Percentiles rank a stretch among this genome's conserved stretches.
Conservation (phyloP, 2,329 filamentous ascomycete genomes). For the Arthrobotrys entomopaga region DNA sequence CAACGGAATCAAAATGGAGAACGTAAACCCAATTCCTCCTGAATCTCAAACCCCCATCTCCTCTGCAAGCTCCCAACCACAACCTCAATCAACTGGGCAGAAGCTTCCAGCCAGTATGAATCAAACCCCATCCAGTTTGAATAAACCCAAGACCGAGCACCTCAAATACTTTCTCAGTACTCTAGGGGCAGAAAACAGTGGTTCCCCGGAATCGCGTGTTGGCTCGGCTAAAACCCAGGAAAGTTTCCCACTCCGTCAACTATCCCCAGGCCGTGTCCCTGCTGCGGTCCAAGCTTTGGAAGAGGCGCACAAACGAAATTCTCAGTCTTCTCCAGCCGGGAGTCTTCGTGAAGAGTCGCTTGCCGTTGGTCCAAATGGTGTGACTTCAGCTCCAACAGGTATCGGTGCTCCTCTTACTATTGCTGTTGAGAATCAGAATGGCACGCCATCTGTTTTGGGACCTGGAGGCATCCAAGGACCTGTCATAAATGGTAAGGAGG, state of each 20-base stretch:
- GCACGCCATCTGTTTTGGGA: background rate
- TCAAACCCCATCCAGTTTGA: slow-evolving; percentile 3
- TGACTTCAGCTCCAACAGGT: slow-evolving; percentile 8
- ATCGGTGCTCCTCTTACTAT: background rate
- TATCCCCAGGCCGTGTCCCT: slow-evolving; percentile 30
- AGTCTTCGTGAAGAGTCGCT: slow-evolving; percentile 2
- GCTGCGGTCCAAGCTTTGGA: slow-evolving; percentile 30
- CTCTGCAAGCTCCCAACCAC: background rate
- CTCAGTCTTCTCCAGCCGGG: slow-evolving; percentile 13
- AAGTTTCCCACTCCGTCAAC: background rate
- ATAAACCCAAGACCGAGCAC: slow-evolving; percentile 34
- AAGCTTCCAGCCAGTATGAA: background rate
- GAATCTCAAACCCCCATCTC: background rate
- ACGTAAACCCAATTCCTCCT: slow-evolving; percentile 1
- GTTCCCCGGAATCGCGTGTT: slow-evolving; percentile 3
- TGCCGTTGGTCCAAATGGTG: slow-evolving; percentile 2
- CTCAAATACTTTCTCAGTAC: slow-evolving; percentile 31
- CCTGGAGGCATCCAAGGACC: background rate
- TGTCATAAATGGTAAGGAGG: background rate
- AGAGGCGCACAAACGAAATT: slow-evolving; percentile 27
- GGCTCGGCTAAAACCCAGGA: background rate
- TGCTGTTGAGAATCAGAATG: background rate
- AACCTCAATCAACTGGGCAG: background rate
- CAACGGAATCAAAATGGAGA: slow-evolving; percentile 20
- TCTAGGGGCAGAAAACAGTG: background rate